phyloP scores from a whole-genome alignment of 805 yeast genomes.

The Yarrowia sp. region DNA sequence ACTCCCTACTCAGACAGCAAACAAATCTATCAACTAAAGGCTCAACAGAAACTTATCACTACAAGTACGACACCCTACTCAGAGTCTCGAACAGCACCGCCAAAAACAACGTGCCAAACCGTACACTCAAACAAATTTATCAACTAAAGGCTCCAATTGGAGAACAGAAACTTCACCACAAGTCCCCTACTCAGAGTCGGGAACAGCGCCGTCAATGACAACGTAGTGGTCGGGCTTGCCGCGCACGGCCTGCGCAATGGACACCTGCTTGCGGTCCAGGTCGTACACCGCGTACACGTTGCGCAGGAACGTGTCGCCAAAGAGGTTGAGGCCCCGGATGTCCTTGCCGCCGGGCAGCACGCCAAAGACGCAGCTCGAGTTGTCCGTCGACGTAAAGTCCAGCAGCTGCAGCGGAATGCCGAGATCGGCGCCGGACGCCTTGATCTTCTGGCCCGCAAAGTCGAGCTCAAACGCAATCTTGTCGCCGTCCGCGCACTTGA shows the following conservation, averaged over 20 bases:
- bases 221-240: neutral
- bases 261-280: conserved; percentile 32
- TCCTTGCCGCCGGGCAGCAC: neutral
- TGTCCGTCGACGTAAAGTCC: too few relatives aligned
- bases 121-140: too few relatives aligned
- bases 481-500: conserved; percentile 33
- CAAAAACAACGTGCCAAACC: too few relatives aligned
- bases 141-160: too few relatives aligned
- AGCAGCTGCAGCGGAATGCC: neutral
- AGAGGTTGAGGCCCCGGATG: conserved; percentile 16
- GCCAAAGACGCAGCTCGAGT: neutral
- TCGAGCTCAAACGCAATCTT: conserved; percentile 38
- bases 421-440: neutral
- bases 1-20: too few relatives aligned
- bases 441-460: conserved; percentile 47
- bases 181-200: too few relatives aligned
- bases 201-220: too few relatives aligned
- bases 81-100: too few relatives aligned
- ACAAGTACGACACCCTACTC: too few relatives aligned
- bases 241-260: conserved; percentile 6
- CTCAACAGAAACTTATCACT: too few relatives aligned
- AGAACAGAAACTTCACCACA: too few relatives aligned
- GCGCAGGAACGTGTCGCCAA: neutral
- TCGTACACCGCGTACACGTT: neutral
- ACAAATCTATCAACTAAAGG: too few relatives aligned